Evolutionary conservation across 306 rosid species (phyloP).

Genomic region (Mimosa bimucronata): DNA sequence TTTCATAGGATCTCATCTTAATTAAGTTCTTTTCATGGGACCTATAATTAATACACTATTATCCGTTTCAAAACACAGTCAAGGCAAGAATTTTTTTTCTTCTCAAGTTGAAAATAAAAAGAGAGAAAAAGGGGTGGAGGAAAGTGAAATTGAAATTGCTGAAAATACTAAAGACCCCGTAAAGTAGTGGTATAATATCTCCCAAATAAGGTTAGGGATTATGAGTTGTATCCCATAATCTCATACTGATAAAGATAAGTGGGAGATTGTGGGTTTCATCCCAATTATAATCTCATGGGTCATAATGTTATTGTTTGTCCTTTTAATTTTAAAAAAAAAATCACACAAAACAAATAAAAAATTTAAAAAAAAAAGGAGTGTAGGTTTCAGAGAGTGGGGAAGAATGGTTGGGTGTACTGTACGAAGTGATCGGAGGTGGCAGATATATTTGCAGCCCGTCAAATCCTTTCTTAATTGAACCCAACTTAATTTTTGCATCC

Average conservation of each 20-base stretch:
- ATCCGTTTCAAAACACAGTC: not conserved
- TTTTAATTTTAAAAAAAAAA: no score
- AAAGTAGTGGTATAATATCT: no score
- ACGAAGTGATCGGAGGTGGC: slow-evolving; percentile 74
- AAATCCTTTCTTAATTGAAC: slow-evolving; percentile 54
- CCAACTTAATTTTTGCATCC: slow-evolving; percentile 40
- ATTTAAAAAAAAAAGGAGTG: slow-evolving; percentile 31
- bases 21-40: no score
- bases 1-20: no score
- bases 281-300: no score
- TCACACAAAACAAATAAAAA: not conserved
- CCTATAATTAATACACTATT: no score
- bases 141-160: not conserved
- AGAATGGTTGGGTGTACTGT: slow-evolving; percentile 53
- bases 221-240: no score
- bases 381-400: slow-evolving; percentile 51
- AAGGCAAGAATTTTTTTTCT: not conserved
- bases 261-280: no score
- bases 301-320: no score
- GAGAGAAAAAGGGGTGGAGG: not conserved
- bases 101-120: not conserved
- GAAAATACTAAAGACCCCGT: no score
- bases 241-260: no score
- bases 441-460: slow-evolving; percentile 65
- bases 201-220: no score